phyloP scores from a whole-genome alignment of 768 basidiomycete genomes.

The Wakefieldia striispora region DNA sequence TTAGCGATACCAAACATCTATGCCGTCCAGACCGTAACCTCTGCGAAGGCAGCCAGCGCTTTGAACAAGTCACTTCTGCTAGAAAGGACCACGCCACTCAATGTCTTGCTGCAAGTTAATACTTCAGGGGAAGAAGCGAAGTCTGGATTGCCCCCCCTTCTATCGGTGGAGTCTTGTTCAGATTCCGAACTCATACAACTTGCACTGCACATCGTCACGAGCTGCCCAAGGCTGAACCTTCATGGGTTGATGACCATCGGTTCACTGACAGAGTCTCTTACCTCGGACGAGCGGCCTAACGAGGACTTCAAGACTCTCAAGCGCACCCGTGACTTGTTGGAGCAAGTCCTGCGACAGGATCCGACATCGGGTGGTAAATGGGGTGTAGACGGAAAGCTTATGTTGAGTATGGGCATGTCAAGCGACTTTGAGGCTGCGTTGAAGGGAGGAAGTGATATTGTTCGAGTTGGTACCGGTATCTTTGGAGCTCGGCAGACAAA shows the following conservation, averaged over 20 bases:
- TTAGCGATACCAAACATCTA: conserved; percentile 86
- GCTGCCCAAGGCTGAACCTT: conserved; percentile 74
- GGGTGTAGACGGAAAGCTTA: conserved; percentile 52
- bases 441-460: conserved; percentile 79
- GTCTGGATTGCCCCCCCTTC: conserved; percentile 74
- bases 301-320: conserved; percentile 75
- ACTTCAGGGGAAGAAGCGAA: conserved; percentile 92
- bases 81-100: conserved; percentile 59
- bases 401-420: conserved; percentile 96
- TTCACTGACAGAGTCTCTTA: conserved; percentile 67
- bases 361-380: conserved; percentile 30
- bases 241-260: conserved; percentile 98
- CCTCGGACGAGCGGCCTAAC: conserved; percentile 42
- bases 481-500: conserved; percentile 75
- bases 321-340: conserved; percentile 58
- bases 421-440: conserved; percentile 90
- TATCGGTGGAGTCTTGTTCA: conserved; percentile 27
- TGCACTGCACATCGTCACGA: conserved; percentile 63
- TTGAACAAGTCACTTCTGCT: conserved; percentile 70
- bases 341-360: conserved; percentile 39
- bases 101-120: conserved; percentile 90
- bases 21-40: conserved; percentile 83
- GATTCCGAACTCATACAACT: conserved; percentile 59
- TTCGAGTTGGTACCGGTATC: conserved; percentile 88
- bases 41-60: conserved; percentile 73